These are phyloP conservation scores for Botrytis deweyae DNA, from an alignment of 2,329 filamentous ascomycete species.

Conservation along the genomic window DNA sequence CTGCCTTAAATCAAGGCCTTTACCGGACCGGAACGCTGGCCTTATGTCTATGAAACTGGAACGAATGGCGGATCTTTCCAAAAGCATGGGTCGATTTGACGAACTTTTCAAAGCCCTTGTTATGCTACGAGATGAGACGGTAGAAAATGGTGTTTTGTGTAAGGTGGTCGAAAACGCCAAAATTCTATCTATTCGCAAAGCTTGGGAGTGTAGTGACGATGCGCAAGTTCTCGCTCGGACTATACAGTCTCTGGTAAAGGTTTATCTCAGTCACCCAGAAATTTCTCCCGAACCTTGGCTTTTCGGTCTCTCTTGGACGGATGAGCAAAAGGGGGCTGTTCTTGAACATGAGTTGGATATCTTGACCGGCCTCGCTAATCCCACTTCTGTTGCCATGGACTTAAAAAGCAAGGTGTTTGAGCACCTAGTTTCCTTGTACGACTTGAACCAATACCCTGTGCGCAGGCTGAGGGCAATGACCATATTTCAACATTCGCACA, in stretches of 20 bases:
- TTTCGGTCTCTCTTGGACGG: constrained; percentile 41
- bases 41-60: constrained; percentile 65
- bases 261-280: constrained; percentile 59
- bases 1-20: constrained; percentile 54
- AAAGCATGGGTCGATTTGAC: constrained; percentile 50
- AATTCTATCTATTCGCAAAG: constrained; percentile 49
- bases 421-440: constrained; percentile 34
- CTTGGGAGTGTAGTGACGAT: constrained; percentile 55
- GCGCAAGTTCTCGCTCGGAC: constrained; percentile 57
- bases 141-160: constrained; percentile 57
- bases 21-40: constrained; percentile 57
- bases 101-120: constrained; percentile 59
- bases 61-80: constrained; percentile 61
- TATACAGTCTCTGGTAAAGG: constrained; percentile 58
- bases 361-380: constrained; percentile 30
- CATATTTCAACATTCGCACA: constrained; percentile 26
- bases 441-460: constrained; percentile 34
- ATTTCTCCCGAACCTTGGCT: constrained; percentile 48
- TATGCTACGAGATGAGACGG: constrained; percentile 60
- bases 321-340: constrained; percentile 54
- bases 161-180: constrained; percentile 52
- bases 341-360: constrained; percentile 61
- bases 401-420: constrained; percentile 32
- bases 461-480: constrained; percentile 36
- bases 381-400: constrained; percentile 17